Percentiles rank a stretch among this genome's conserved stretches.
These are phyloP conservation scores for Coemansia sp. DNA, from an alignment of 192 early-diverging fungal species.

Conservation along the genomic window DNA sequence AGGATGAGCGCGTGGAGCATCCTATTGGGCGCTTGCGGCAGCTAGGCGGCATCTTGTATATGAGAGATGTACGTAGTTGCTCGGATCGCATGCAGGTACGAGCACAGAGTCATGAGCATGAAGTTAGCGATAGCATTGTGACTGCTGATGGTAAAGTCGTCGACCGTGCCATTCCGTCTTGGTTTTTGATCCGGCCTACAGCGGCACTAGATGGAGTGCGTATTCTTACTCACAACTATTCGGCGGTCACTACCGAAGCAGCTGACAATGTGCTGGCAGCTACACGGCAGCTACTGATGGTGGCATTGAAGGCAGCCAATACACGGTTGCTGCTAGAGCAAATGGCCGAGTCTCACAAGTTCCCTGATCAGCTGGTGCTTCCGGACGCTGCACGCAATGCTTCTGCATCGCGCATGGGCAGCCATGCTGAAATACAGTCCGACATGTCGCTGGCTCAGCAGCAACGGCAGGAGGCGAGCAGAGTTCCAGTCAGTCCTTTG, in stretches of 20 bases:
- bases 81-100: constrained; percentile 24
- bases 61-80: constrained; percentile 48
- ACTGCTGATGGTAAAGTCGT: constrained; percentile 14
- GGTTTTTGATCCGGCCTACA: constrained; percentile 51
- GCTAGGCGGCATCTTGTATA: constrained; percentile 40
- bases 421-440: constrained; percentile 13
- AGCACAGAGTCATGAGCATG: constrained; percentile 18
- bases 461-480: background rate
- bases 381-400: constrained; percentile 19
- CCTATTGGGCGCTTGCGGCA: constrained; percentile 33
- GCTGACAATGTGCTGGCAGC: constrained; percentile 46
- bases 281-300: constrained; percentile 48
- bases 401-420: constrained; percentile 7
- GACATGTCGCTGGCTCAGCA: constrained; percentile 7
- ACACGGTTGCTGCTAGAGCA: constrained; percentile 50
- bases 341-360: constrained; percentile 46
- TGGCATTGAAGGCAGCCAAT: constrained; percentile 47
- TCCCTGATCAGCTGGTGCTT: constrained; percentile 33
- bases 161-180: constrained; percentile 41
- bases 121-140: constrained; percentile 11
- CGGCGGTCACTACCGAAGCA: constrained; percentile 31
- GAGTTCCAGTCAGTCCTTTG: too few relatives aligned
- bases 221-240: constrained; percentile 54
- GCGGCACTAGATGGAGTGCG: constrained; percentile 41
- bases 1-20: constrained; percentile 7